A percentile compares a stretch with the other conserved stretches of the same genome.
Evolutionary conservation across 2,329 filamentous ascomycete species (phyloP).

Genomic region (Coniochaeta hoffmannii): DNA sequence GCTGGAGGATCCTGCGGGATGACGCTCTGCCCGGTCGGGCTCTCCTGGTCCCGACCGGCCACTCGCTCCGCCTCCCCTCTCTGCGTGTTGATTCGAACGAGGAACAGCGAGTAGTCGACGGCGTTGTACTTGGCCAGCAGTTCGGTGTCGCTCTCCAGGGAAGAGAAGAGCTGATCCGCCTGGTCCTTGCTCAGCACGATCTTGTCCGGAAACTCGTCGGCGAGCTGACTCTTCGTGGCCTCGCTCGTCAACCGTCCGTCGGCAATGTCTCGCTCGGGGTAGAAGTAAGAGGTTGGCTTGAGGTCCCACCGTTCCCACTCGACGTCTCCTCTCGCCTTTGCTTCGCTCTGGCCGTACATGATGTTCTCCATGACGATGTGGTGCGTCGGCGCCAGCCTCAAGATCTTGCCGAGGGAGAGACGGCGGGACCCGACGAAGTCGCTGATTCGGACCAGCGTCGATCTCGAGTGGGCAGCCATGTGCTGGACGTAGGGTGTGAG

Average conservation of each 20-base stretch:
- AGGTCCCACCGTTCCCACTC: slow-evolving; percentile 68
- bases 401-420: slow-evolving; percentile 48
- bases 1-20: slow-evolving; percentile 24
- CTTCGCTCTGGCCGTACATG: slow-evolving; percentile 49
- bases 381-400: slow-evolving; percentile 58
- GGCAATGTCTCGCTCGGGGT: slow-evolving; percentile 64
- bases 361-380: slow-evolving; percentile 77
- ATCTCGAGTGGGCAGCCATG: slow-evolving; percentile 52
- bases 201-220: slow-evolving; percentile 62
- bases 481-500: slow-evolving; percentile 57
- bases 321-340: slow-evolving; percentile 19
- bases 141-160: slow-evolving; percentile 54
- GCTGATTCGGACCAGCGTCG: slow-evolving; percentile 62
- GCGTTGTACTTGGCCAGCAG: slow-evolving; percentile 56
- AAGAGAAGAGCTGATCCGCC: slow-evolving; percentile 46
- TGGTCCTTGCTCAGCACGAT: slow-evolving; percentile 47
- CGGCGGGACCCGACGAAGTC: slow-evolving; percentile 56
- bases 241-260: slow-evolving; percentile 55
- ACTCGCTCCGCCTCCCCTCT: slow-evolving; percentile 9
- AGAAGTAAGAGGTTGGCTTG: slow-evolving; percentile 70
- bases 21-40: slow-evolving; percentile 5
- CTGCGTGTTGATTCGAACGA: slow-evolving; percentile 42
- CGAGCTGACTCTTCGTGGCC: slow-evolving; percentile 56
- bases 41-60: background rate
- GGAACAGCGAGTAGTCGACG: slow-evolving; percentile 69